Conservation (phyloP, 2,329 filamentous ascomycete genomes). For the Fusarium sp. region DNA sequence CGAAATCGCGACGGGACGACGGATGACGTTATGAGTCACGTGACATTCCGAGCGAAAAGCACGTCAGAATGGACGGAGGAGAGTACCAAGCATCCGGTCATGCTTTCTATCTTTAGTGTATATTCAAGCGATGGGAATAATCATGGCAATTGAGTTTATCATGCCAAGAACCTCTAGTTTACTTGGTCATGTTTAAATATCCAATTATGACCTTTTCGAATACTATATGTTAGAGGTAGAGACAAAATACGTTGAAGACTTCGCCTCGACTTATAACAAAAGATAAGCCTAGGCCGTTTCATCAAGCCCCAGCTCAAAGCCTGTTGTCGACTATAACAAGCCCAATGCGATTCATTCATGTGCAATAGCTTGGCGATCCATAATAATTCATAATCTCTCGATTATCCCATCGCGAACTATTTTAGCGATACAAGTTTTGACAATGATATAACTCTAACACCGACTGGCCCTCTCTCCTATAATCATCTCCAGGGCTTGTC, state of each 20-base stretch:
- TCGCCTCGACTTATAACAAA: too few relatives aligned
- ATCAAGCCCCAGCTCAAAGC: not conserved
- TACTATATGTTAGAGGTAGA: not conserved
- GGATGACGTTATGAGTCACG: constrained; percentile 42
- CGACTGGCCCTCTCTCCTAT: not conserved
- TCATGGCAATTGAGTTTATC: not conserved
- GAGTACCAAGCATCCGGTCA: not conserved
- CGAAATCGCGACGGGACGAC: constrained; percentile 24
- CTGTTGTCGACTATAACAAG: not conserved
- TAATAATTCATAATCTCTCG: not conserved
- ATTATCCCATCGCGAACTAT: not conserved
- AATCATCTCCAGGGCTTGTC: not conserved
- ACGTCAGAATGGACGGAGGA: not conserved
- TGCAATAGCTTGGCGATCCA: not conserved
- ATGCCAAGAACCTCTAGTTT: not conserved
- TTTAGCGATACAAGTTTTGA: not conserved
- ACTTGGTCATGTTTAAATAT: not conserved
- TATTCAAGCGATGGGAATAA: not conserved
- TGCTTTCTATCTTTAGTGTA: not conserved
- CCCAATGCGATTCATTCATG: not conserved
- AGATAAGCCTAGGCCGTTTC: not conserved
- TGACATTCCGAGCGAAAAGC: constrained; percentile 28
- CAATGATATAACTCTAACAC: not conserved
- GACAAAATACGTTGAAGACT: not conserved
- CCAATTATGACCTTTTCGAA: not conserved